Conservation (phyloP, 257 asterid genomes). For the Primulina eburnea region DNA sequence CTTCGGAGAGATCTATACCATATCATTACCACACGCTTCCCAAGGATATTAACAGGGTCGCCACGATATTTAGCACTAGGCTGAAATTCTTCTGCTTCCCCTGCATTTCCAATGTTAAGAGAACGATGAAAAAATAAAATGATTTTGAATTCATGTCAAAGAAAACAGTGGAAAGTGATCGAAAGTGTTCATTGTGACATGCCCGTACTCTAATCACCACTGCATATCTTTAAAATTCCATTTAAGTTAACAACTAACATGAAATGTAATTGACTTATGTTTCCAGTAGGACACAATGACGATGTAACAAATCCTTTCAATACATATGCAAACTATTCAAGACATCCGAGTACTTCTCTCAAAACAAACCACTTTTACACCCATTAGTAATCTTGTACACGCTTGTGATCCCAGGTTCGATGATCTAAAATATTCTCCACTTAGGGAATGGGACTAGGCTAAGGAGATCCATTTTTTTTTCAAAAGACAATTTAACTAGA, state of each 20-base stretch:
- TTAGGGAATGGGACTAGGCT: background rate
- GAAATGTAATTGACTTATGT: background rate
- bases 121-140: constrained; percentile 10
- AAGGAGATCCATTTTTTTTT: background rate
- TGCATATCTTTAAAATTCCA: background rate
- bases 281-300: background rate
- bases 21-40: constrained; percentile 51
- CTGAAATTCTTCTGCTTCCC: constrained; percentile 37
- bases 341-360: background rate
- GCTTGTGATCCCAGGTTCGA: background rate
- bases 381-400: background rate
- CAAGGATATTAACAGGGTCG: constrained; percentile 62
- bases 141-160: constrained; percentile 2
- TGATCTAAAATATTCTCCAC: background rate
- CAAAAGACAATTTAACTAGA: background rate
- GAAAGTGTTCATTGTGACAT: constrained; percentile 10
- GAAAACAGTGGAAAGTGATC: background rate
- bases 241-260: background rate
- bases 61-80: constrained; percentile 27
- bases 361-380: background rate
- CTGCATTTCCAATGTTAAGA: constrained; percentile 33
- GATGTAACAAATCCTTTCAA: no score
- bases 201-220: background rate
- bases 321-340: no score
- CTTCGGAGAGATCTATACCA: constrained; percentile 60